A percentile compares a stretch with the other conserved stretches of the same genome.
Evolutionary conservation across 371 early-diverging fungal genomes (phyloP).

Genomic region (Phascolomyces articulosus): DNA sequence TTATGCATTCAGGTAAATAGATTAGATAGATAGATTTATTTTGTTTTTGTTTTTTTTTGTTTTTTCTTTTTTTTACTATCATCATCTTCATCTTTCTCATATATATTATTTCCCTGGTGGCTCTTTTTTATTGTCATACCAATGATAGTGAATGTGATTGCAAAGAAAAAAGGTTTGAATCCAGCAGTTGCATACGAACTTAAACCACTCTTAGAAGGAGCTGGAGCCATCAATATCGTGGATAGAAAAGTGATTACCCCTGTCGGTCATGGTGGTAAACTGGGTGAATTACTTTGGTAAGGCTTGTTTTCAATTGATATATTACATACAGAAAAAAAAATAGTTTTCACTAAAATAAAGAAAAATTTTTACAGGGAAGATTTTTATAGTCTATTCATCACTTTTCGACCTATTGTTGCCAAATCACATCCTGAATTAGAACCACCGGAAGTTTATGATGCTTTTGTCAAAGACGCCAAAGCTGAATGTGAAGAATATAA

Average conservation of each 20-base stretch:
- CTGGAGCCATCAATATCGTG: not conserved
- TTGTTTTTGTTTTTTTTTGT: not conserved
- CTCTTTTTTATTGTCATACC: too few species aligned
- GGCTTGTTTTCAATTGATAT: too few species aligned
- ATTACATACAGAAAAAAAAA: too few species aligned
- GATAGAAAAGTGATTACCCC: slow-evolving; percentile 13
- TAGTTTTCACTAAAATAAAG: too few species aligned
- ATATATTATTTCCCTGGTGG: too few species aligned
- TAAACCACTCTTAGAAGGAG: not conserved
- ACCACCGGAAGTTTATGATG: not conserved
- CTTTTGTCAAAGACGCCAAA: not conserved
- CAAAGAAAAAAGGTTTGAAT: slow-evolving; percentile 4
- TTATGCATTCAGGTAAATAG: not conserved
- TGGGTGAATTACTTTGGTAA: slow-evolving; percentile 14
- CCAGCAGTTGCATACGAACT: slow-evolving; percentile 9
- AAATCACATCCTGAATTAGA: slow-evolving; percentile 9
- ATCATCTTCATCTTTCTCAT: too few species aligned
- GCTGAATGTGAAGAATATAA: slow-evolving; percentile 4
- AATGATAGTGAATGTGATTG: not conserved
- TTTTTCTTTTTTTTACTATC: not conserved
- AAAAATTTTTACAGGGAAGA: slow-evolving; percentile 2
- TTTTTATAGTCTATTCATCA: not conserved
- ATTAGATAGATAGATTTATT: too few species aligned
- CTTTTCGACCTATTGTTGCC: slow-evolving; percentile 2
- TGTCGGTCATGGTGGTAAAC: slow-evolving; percentile 18